These are phyloP conservation scores for Paramecium primaurelia DNA, from an alignment of 73 alveolate species.

Conservation along the genomic window DNA sequence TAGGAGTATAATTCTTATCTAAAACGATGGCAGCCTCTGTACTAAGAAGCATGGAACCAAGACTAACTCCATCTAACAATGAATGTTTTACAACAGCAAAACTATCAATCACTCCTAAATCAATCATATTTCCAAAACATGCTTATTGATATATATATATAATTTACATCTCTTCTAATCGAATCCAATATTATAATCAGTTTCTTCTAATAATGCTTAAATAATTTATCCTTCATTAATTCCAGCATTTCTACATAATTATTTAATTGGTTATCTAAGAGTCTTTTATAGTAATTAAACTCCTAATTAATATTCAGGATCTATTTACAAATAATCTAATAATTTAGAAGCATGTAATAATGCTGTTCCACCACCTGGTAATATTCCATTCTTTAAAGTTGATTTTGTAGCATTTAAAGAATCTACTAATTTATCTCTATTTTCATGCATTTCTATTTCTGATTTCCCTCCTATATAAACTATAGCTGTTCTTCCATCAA, in stretches of 20 bases:
- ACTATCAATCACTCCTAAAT: conserved; percentile 36
- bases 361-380: conserved; percentile 93
- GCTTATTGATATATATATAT: neutral
- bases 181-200: conserved; percentile 26
- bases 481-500: conserved; percentile 74
- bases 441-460: conserved; percentile 78
- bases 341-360: conserved; percentile 73
- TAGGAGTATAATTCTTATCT: neutral
- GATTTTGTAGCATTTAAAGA: conserved; percentile 83
- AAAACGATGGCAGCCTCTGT: conserved; percentile 8
- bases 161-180: conserved; percentile 6
- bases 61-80: conserved; percentile 29
- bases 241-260: conserved; percentile 24
- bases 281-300: neutral
- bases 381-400: conserved; percentile 76
- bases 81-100: neutral
- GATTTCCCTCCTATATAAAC: conserved; percentile 81
- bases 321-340: conserved; percentile 33
- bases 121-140: conserved; percentile 36
- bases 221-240: neutral
- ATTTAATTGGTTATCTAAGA: neutral
- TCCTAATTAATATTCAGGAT: neutral
- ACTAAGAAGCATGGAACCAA: conserved; percentile 35
- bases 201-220: neutral
- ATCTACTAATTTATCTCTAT: conserved; percentile 87